Evolutionary conservation across 768 basidiomycete genomes (phyloP).

Genomic region (Russula sp.): DNA sequence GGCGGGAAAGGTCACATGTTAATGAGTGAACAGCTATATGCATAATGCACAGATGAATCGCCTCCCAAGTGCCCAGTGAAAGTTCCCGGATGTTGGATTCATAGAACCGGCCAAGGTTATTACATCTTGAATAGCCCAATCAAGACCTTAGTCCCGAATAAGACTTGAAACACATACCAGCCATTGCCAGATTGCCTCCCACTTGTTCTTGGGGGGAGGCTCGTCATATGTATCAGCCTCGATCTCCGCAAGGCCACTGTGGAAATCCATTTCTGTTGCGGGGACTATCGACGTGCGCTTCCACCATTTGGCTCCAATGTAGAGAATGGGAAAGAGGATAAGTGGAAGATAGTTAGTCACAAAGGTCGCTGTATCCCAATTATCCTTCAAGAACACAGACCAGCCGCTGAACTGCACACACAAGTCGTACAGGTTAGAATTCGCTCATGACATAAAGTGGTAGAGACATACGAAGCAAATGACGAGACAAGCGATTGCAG

Average conservation of each 20-base stretch:
- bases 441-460: too few relatives aligned
- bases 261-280: conserved; percentile 79
- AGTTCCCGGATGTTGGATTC: too few relatives aligned
- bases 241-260: conserved; percentile 43
- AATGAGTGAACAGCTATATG: too few relatives aligned
- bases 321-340: conserved; percentile 70
- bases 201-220: conserved; percentile 57
- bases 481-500: conserved; percentile 33
- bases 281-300: conserved; percentile 38
- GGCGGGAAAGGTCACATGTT: too few relatives aligned
- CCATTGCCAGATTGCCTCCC: conserved; percentile 74
- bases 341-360: conserved; percentile 77
- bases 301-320: conserved; percentile 50
- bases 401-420: conserved; percentile 41
- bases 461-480: conserved; percentile 53
- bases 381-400: conserved; percentile 45
- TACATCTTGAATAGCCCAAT: too few relatives aligned
- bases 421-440: too few relatives aligned
- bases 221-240: conserved; percentile 48
- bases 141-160: too few relatives aligned
- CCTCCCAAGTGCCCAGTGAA: too few relatives aligned
- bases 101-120: too few relatives aligned
- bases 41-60: too few relatives aligned
- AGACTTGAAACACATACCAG: conserved; percentile 45
- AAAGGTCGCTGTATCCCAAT: conserved; percentile 60